Conservation (phyloP, 139 green algal genomes). For the Picochlorum sp. region DNA sequence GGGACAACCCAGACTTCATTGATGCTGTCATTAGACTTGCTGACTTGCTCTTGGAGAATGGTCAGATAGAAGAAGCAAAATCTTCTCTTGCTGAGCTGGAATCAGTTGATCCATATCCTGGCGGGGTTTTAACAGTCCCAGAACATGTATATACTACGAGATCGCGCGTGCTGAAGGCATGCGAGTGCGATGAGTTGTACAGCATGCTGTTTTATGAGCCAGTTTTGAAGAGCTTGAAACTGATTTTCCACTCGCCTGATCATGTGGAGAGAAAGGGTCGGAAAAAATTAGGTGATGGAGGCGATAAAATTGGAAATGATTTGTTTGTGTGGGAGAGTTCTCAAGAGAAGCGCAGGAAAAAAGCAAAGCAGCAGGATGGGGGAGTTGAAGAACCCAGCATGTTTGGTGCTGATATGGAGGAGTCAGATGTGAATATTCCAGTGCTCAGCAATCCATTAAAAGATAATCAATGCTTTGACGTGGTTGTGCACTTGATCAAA, state of each 20-base stretch:
- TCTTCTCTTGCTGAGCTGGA: neutral
- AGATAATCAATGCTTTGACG: constrained; percentile 1
- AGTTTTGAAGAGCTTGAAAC: constrained; percentile 7
- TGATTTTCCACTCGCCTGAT: neutral
- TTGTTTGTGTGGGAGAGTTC: neutral
- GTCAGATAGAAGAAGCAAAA: constrained; percentile 46
- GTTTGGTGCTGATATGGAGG: neutral
- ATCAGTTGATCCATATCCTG: neutral
- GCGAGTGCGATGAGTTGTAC: constrained; percentile 17
- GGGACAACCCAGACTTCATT: constrained; percentile 35
- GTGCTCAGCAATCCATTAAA: constrained; percentile 1
- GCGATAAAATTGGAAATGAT: neutral
- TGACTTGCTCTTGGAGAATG: constrained; percentile 71
- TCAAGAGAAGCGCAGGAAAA: neutral
- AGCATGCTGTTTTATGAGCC: constrained; percentile 20
- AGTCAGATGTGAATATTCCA: neutral
- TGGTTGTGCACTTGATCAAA: constrained; percentile 1
- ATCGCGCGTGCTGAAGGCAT: constrained; percentile 4
- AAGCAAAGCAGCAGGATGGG: constrained; percentile 1
- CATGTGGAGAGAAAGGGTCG: neutral
- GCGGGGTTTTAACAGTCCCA: neutral
- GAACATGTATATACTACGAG: neutral
- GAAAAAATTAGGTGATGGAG: neutral
- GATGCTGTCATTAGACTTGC: constrained; percentile 68
- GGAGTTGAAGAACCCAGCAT: neutral